A percentile compares a stretch with the other conserved stretches of the same genome.
Evolutionary conservation across 768 basidiomycete species (phyloP).

Genomic region (Lentinula boryana): DNA sequence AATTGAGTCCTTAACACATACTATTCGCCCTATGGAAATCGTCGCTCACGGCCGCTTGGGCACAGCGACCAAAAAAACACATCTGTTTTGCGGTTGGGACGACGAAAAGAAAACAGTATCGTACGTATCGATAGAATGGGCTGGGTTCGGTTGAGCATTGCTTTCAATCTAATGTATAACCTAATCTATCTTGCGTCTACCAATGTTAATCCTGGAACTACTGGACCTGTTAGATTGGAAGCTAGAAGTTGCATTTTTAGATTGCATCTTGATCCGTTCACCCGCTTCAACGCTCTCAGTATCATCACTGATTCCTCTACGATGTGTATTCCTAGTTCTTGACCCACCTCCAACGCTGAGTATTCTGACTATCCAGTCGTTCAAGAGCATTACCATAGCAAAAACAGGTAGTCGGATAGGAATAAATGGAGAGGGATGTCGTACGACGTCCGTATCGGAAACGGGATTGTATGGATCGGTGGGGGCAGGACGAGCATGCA

Average conservation of each 20-base stretch:
- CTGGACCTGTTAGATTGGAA: slow-evolving; percentile 14
- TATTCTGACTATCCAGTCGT: slow-evolving; percentile 60
- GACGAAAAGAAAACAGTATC: slow-evolving; percentile 58
- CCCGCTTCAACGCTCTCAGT: slow-evolving; percentile 63
- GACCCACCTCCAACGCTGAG: slow-evolving; percentile 42
- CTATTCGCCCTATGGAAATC: slow-evolving; percentile 84
- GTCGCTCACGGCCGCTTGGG: slow-evolving; percentile 94
- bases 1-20: slow-evolving; percentile 50
- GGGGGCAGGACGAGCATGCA: slow-evolving; percentile 70
- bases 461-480: slow-evolving; percentile 68
- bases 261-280: slow-evolving; percentile 19
- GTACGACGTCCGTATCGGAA: slow-evolving; percentile 33
- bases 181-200: slow-evolving; percentile 44
- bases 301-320: slow-evolving; percentile 37
- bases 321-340: slow-evolving; percentile 8
- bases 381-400: slow-evolving; percentile 64
- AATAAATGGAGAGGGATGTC: slow-evolving; percentile 70
- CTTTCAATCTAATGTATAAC: slow-evolving; percentile 5
- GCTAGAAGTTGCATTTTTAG: slow-evolving; percentile 11
- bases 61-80: slow-evolving; percentile 96
- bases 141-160: slow-evolving; percentile 65
- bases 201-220: slow-evolving; percentile 29
- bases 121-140: slow-evolving; percentile 86
- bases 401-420: slow-evolving; percentile 82
- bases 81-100: slow-evolving; percentile 87